Evolutionary conservation across 805 yeast genomes (phyloP).

Genomic region (Pichia nanzhaoensis): DNA sequence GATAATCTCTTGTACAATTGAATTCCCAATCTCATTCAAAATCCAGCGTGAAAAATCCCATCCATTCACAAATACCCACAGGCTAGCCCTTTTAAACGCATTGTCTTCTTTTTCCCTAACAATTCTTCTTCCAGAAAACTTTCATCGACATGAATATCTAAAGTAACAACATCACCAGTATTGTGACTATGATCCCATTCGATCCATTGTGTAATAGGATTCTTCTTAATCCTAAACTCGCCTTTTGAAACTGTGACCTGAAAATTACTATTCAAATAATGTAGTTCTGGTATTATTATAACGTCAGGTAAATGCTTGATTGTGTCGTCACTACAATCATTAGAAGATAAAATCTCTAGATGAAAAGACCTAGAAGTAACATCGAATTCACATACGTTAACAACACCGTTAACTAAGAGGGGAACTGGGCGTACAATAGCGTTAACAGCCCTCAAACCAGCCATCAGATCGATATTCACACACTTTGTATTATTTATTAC

Average conservation of each 20-base stretch:
- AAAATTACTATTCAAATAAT: constrained; percentile 48
- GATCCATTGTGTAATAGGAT: constrained; percentile 45
- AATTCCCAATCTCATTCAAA: neutral
- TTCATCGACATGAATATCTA: neutral
- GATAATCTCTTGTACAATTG: constrained; percentile 14
- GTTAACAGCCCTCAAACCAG: constrained; percentile 66
- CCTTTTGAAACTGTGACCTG: constrained; percentile 54
- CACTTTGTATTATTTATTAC: neutral
- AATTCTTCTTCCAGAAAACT: constrained; percentile 1
- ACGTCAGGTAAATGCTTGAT: constrained; percentile 38
- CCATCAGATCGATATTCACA: constrained; percentile 9
- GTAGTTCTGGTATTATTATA: constrained; percentile 67
- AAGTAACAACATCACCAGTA: constrained; percentile 10
- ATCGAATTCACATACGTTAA: constrained; percentile 53
- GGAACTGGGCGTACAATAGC: constrained; percentile 79
- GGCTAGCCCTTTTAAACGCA: constrained; percentile 30
- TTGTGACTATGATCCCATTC: constrained; percentile 60
- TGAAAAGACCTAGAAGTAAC: constrained; percentile 39
- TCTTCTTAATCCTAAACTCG: constrained; percentile 36
- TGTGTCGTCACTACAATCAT: too few relatives aligned
- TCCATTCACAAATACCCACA: constrained; percentile 25
- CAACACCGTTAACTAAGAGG: constrained; percentile 53
- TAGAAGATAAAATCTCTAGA: constrained; percentile 34
- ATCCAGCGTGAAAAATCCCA: neutral
- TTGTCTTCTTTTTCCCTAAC: constrained; percentile 4